Conservation (phyloP, 1,284 basidiomycete genomes). For the Leccinum pallidistipes region DNA sequence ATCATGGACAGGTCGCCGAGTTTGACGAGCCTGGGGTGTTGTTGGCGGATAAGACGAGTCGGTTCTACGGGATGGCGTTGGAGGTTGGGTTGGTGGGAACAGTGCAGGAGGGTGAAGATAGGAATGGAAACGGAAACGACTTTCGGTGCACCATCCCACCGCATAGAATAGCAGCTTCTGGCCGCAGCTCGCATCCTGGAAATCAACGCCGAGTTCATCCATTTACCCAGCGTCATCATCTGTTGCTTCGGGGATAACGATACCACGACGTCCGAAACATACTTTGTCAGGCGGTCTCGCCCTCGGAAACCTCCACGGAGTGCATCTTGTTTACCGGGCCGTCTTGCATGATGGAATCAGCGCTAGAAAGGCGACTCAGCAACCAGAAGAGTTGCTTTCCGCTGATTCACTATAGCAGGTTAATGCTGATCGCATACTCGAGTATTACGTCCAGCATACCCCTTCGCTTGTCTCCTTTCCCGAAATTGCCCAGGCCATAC, state of each 20-base stretch:
- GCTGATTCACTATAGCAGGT: background rate
- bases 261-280: no score
- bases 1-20: constrained; percentile 58
- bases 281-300: no score
- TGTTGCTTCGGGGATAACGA: no score
- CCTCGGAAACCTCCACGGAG: no score
- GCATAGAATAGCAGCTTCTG: no score
- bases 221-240: no score
- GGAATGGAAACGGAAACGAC: background rate
- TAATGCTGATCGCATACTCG: background rate
- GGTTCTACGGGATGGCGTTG: constrained; percentile 32
- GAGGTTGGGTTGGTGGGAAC: constrained; percentile 29
- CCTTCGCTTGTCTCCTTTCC: background rate
- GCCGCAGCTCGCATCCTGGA: no score
- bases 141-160: no score
- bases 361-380: no score
- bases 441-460: background rate
- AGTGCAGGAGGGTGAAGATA: background rate
- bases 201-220: no score
- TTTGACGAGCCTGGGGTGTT: constrained; percentile 29
- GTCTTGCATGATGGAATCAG: no score
- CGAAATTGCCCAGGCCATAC: constrained; percentile 2
- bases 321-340: no score
- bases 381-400: background rate
- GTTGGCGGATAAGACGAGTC: constrained; percentile 23